A percentile compares a stretch with the other conserved stretches of the same genome.
These are phyloP conservation scores for Phylloboletellus chloephorus DNA, from an alignment of 1,284 basidiomycete genomes.

Conservation along the genomic window DNA sequence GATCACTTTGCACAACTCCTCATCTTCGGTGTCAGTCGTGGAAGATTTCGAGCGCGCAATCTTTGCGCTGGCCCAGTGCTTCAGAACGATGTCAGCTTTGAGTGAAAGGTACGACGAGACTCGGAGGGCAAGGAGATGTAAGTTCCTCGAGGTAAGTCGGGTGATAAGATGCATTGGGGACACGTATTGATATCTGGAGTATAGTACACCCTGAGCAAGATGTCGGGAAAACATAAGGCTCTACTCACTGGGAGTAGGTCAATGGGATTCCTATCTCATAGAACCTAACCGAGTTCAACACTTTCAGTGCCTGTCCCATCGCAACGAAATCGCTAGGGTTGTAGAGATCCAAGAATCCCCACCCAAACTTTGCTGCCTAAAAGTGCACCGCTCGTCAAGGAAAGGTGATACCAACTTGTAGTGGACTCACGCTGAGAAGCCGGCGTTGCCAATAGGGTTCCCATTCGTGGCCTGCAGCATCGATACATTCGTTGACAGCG, in stretches of 20 bases:
- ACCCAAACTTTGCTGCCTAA: slow-evolving; percentile 92
- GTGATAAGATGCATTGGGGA: slow-evolving; percentile 77
- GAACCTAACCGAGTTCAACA: slow-evolving; percentile 89
- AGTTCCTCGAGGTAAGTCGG: slow-evolving; percentile 80
- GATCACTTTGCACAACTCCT: slow-evolving; percentile 75
- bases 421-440: slow-evolving; percentile 63
- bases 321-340: slow-evolving; percentile 87
- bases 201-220: slow-evolving; percentile 1
- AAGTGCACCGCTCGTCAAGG: slow-evolving; percentile 7
- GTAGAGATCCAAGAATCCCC: slow-evolving; percentile 88
- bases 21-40: slow-evolving; percentile 57
- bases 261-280: slow-evolving; percentile 93
- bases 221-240: not conserved
- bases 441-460: slow-evolving; percentile 85
- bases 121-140: slow-evolving; percentile 90
- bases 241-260: slow-evolving; percentile 78
- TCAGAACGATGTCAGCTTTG: slow-evolving; percentile 82
- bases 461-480: slow-evolving; percentile 91
- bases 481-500: slow-evolving; percentile 90
- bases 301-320: slow-evolving; percentile 89
- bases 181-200: slow-evolving; percentile 64
- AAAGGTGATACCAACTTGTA: not conserved
- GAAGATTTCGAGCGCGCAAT: slow-evolving; percentile 68
- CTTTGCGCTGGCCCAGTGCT: slow-evolving; percentile 95
- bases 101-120: slow-evolving; percentile 82